Evolutionary conservation across 2,329 filamentous ascomycete species (phyloP).

Genomic region (Nemania sp.): DNA sequence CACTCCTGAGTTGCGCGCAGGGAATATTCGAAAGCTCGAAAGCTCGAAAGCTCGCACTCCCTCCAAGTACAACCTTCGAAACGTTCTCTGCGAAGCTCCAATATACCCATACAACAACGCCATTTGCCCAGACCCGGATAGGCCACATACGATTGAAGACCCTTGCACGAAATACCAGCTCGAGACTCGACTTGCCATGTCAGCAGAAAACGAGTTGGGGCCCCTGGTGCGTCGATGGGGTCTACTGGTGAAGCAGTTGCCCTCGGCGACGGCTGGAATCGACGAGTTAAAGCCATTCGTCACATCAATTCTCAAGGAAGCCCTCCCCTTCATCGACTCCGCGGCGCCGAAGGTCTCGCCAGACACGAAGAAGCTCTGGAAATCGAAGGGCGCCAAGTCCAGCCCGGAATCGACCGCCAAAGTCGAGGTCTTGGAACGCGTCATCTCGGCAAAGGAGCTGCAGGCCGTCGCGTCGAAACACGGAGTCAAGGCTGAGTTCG

Average conservation of each 20-base stretch:
- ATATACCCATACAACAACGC: background rate
- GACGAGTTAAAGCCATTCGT: slow-evolving; percentile 58
- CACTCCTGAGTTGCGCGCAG: no score
- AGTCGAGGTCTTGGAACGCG: slow-evolving; percentile 59
- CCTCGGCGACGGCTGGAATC: slow-evolving; percentile 44
- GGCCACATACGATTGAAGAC: background rate
- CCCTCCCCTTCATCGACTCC: slow-evolving; percentile 60
- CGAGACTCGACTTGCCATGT: slow-evolving; percentile 23
- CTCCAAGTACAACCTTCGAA: background rate
- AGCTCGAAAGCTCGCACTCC: no score
- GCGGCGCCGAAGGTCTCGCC: slow-evolving; percentile 50
- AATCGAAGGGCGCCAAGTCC: slow-evolving; percentile 53
- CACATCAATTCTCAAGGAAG: slow-evolving; percentile 59
- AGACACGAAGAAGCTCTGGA: slow-evolving; percentile 54
- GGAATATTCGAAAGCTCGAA: no score
- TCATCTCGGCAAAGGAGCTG: slow-evolving; percentile 52
- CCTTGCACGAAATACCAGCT: background rate
- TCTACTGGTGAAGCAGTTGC: slow-evolving; percentile 53
- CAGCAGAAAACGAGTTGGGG: slow-evolving; percentile 42
- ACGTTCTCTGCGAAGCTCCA: background rate
- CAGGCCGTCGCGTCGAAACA: slow-evolving; percentile 40
- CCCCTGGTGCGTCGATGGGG: slow-evolving; percentile 61
- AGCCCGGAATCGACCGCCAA: slow-evolving; percentile 54
- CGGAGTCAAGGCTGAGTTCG: slow-evolving; percentile 18
- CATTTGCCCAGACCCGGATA: no score